These are phyloP conservation scores for Aspergillus novofumigatus DNA, from an alignment of 2,329 filamentous ascomycete species.

Conservation along the genomic window DNA sequence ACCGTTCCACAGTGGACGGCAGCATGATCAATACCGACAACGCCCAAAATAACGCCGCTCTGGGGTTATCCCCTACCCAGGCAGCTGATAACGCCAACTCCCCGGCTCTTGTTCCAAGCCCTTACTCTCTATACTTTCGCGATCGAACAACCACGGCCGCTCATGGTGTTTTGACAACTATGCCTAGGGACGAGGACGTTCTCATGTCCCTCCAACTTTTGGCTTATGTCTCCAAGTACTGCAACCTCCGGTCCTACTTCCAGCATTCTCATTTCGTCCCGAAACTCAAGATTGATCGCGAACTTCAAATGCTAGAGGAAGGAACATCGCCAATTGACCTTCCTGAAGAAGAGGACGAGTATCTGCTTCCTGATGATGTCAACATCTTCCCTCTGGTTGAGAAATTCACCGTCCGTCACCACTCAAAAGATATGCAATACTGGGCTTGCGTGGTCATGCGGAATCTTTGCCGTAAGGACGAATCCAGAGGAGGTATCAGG, in stretches of 20 bases:
- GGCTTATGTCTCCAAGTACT: conserved; percentile 98
- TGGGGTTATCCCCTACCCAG: conserved; percentile 69
- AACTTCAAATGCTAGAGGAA: conserved; percentile 74
- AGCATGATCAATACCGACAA: conserved; percentile 71
- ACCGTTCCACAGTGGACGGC: conserved; percentile 76
- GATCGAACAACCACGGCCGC: conserved; percentile 66
- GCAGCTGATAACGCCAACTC: conserved; percentile 62
- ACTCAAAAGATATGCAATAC: conserved; percentile 97
- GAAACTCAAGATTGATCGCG: conserved; percentile 80
- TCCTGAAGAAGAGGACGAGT: conserved; percentile 72
- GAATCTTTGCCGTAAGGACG: conserved; percentile 96
- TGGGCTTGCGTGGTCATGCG: conserved; percentile 99
- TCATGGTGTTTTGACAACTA: conserved; percentile 75
- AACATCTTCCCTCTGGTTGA: conserved; percentile 98
- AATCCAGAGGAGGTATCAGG: conserved; percentile 85
- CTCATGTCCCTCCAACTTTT: conserved; percentile 95
- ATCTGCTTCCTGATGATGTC: conserved; percentile 86
- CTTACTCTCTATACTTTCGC: conserved; percentile 73
- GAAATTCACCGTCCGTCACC: conserved; percentile 94
- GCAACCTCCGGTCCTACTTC: conserved; percentile 91
- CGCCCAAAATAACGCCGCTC: conserved; percentile 62
- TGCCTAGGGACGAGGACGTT: conserved; percentile 96
- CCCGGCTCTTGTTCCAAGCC: conserved; percentile 66
- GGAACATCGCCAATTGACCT: conserved; percentile 45
- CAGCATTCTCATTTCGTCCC: conserved; percentile 92